Evolutionary conservation across 1,284 basidiomycete genomes (phyloP).

Genomic region (Rhodotorula sp.): DNA sequence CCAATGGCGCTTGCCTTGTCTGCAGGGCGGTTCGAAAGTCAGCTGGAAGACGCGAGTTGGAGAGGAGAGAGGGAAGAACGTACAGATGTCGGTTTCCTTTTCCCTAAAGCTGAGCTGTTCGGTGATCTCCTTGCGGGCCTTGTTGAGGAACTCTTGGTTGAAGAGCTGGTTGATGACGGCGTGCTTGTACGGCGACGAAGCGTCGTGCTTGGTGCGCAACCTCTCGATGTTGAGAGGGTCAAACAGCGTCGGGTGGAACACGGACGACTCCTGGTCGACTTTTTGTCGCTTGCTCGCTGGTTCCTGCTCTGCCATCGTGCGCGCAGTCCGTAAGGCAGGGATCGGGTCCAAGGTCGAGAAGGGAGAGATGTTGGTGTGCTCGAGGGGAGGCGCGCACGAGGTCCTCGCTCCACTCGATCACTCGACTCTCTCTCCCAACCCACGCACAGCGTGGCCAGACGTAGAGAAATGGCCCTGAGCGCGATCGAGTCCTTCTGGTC

Average conservation of each 20-base stretch:
- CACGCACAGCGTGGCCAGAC: neutral
- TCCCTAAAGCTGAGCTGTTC: slow-evolving; percentile 85
- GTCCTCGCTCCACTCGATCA: too few species aligned
- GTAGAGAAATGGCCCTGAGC: neutral
- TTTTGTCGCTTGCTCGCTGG: slow-evolving; percentile 30
- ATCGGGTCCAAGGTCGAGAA: neutral
- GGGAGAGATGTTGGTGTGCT: neutral
- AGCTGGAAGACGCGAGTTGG: neutral
- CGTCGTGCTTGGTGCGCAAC: slow-evolving; percentile 60
- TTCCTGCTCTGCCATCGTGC: slow-evolving; percentile 1
- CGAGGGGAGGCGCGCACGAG: neutral
- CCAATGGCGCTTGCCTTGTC: slow-evolving; percentile 15
- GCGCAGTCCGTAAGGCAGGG: neutral
- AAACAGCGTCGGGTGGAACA: slow-evolving; percentile 59
- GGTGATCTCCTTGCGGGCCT: slow-evolving; percentile 55
- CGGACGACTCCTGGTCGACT: neutral
- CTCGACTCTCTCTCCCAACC: neutral
- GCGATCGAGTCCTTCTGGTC: slow-evolving; percentile 3
- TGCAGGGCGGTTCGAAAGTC: neutral
- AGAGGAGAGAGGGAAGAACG: slow-evolving; percentile 54
- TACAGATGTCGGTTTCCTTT: slow-evolving; percentile 99
- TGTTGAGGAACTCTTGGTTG: slow-evolving; percentile 36
- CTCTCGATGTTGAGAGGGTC: slow-evolving; percentile 58
- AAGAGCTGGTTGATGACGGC: slow-evolving; percentile 78
- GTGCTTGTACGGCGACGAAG: slow-evolving; percentile 63